phyloP scores from a whole-genome alignment of 1,284 basidiomycete genomes.

The Apiotrichum montevideense region DNA sequence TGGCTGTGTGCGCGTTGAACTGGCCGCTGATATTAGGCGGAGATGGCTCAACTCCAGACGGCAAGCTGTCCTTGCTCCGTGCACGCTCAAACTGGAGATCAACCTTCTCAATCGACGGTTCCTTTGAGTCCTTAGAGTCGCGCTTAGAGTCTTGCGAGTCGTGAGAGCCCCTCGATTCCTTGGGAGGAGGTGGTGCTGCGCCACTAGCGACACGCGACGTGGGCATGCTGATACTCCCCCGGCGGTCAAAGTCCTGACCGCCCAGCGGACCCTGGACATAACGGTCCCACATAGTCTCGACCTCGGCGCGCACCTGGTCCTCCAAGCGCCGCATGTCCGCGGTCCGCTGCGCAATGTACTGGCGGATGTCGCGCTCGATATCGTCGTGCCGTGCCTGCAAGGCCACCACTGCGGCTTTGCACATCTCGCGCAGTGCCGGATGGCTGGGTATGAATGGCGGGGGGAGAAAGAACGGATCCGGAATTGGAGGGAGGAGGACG shows the following conservation, averaged over 20 bases:
- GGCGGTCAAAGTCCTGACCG: constrained; percentile 9
- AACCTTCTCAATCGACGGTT: background rate
- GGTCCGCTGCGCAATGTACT: constrained; percentile 29
- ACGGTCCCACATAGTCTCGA: constrained; percentile 41
- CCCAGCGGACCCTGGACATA: constrained; percentile 31
- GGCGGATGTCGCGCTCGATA: constrained; percentile 36
- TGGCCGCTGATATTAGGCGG: constrained; percentile 3
- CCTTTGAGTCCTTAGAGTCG: background rate
- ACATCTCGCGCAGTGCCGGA: constrained; percentile 40
- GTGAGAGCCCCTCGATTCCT: no score
- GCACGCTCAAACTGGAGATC: background rate
- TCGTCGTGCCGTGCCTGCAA: constrained; percentile 26
- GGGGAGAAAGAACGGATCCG: constrained; percentile 47
- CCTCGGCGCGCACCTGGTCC: constrained; percentile 38
- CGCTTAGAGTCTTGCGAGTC: no score
- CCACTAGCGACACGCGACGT: background rate
- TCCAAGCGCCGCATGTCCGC: constrained; percentile 35
- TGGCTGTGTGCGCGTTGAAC: constrained; percentile 10
- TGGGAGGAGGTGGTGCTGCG: no score
- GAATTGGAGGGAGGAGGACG: constrained; percentile 27
- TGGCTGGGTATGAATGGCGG: constrained; percentile 49
- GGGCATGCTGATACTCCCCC: constrained; percentile 1
- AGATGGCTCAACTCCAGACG: constrained; percentile 4
- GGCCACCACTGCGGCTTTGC: constrained; percentile 29
- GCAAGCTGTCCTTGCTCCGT: background rate